Conservation (phyloP, 768 basidiomycete genomes). For the Exidia glandulosa region DNA sequence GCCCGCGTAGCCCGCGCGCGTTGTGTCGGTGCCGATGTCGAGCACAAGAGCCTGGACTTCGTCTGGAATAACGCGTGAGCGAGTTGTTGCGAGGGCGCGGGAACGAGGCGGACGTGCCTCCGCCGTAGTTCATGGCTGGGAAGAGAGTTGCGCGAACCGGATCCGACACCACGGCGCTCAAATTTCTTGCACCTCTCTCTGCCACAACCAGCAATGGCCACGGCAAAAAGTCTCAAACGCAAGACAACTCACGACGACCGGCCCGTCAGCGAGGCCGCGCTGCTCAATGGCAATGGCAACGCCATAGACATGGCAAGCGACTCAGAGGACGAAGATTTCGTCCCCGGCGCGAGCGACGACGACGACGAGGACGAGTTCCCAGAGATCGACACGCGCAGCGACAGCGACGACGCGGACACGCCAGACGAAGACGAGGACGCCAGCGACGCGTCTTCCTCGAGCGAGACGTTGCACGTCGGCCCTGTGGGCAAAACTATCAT, state of each 20-base stretch:
- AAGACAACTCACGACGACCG: slow-evolving; percentile 26
- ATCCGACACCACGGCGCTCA: background rate
- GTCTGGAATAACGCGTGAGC: slow-evolving; percentile 34
- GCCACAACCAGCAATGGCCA: background rate
- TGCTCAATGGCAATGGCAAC: background rate
- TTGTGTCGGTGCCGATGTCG: slow-evolving; percentile 82
- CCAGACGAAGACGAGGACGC: slow-evolving; percentile 13
- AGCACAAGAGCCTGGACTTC: slow-evolving; percentile 96
- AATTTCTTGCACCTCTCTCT: background rate
- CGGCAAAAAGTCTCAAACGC: slow-evolving; percentile 48
- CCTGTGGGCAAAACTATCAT: slow-evolving; percentile 59
- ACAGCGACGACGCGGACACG: slow-evolving; percentile 14
- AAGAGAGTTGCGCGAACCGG: slow-evolving; percentile 11
- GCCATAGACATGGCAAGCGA: slow-evolving; percentile 61
- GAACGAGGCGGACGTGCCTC: slow-evolving; percentile 41
- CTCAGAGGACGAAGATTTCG: slow-evolving; percentile 26
- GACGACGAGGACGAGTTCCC: slow-evolving; percentile 66
- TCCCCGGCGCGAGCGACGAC: slow-evolving; percentile 29
- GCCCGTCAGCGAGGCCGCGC: slow-evolving; percentile 6
- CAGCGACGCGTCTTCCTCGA: slow-evolving; percentile 9
- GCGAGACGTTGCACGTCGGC: slow-evolving; percentile 37
- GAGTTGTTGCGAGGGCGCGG: background rate
- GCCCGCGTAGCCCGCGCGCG: slow-evolving; percentile 94
- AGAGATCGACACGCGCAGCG: slow-evolving; percentile 34
- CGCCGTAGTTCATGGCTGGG: slow-evolving; percentile 43